Percentiles rank a stretch among this genome's conserved stretches.
Evolutionary conservation across 176 grass and related monocot species (phyloP).

Genomic region (Echinochloa phyllopogon): DNA sequence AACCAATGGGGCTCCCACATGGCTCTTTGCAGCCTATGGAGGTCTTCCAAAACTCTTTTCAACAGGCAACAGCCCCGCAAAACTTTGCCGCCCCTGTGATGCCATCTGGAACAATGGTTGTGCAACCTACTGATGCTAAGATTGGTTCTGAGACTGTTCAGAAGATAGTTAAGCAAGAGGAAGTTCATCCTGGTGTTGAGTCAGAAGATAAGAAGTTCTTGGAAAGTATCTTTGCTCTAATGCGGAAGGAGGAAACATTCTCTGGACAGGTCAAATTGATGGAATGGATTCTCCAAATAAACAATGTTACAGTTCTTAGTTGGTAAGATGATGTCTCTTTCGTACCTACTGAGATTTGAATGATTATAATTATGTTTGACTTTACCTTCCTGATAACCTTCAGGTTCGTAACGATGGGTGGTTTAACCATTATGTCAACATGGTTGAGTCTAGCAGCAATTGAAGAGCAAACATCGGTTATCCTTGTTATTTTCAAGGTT

Average conservation of each 20-base stretch:
- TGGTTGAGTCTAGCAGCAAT: conserved; percentile 79
- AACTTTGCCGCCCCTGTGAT: conserved; percentile 32
- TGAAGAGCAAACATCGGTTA: conserved; percentile 96
- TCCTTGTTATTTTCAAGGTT: conserved; percentile 93
- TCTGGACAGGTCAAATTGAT: conserved; percentile 90
- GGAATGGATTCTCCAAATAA: conserved; percentile 86
- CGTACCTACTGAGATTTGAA: conserved; percentile 29
- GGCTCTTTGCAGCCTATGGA: background rate
- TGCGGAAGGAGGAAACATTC: conserved; percentile 86
- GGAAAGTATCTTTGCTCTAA: conserved; percentile 82
- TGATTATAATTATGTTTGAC: conserved; percentile 34
- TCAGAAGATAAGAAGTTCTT: conserved; percentile 91
- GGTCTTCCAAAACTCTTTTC: conserved; percentile 7
- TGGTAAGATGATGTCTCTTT: conserved; percentile 59
- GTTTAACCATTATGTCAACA: conserved; percentile 76
- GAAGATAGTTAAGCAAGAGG: conserved; percentile 48
- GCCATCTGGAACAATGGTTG: conserved; percentile 25
- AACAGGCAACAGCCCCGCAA: conserved; percentile 31
- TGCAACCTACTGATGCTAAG: conserved; percentile 49
- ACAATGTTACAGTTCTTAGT: conserved; percentile 76
- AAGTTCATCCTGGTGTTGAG: conserved; percentile 52
- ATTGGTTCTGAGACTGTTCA: conserved; percentile 37
- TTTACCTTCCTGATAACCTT: conserved; percentile 34
- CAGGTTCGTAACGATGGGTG: conserved; percentile 93
- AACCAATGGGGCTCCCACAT: conserved; percentile 19